These are phyloP conservation scores for Cercospora sojina DNA, from an alignment of 2,329 filamentous ascomycete genomes.

Conservation along the genomic window DNA sequence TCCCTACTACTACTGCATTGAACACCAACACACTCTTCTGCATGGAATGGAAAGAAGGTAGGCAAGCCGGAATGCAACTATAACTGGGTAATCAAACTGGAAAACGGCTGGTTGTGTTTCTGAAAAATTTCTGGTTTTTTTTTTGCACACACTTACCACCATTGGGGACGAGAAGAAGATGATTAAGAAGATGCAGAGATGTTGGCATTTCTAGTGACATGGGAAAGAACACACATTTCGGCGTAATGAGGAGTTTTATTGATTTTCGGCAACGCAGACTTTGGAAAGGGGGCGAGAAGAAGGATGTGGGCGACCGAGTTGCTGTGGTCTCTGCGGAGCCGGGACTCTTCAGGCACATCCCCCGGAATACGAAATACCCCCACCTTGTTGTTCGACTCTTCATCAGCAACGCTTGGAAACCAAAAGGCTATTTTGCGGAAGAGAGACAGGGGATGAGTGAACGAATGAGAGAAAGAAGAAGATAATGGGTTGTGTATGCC, in stretches of 20 bases:
- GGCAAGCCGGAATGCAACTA: not conserved
- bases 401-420: not conserved
- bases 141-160: not conserved
- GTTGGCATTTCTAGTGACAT: not conserved
- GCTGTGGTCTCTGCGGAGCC: not conserved
- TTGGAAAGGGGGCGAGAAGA: not conserved
- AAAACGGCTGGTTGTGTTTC: not conserved
- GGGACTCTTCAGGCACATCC: not conserved
- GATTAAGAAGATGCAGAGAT: not conserved
- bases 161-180: not conserved
- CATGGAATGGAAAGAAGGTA: not conserved
- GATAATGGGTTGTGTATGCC: not conserved
- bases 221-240: not conserved
- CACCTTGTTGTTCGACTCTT: not conserved
- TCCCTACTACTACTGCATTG: constrained; percentile 2
- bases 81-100: not conserved
- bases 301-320: not conserved
- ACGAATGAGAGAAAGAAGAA: not conserved
- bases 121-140: not conserved
- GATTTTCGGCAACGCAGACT: not conserved
- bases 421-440: not conserved
- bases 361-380: not conserved
- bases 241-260: not conserved
- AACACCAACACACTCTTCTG: not conserved
- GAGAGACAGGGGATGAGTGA: not conserved